Evolutionary conservation across 331 rosid species (phyloP).

Genomic region (Rosa hybrid): DNA sequence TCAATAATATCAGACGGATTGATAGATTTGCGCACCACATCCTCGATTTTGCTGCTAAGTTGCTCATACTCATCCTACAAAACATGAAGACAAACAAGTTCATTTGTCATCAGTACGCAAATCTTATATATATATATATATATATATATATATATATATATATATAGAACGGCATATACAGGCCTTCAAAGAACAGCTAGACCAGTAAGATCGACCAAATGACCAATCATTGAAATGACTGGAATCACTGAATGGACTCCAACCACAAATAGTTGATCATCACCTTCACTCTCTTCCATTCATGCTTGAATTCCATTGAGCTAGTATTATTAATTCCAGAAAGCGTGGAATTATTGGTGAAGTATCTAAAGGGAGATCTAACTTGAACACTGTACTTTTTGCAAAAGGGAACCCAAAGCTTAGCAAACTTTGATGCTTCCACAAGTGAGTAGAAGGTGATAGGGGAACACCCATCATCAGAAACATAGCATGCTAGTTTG

Average conservation of each 20-base stretch:
- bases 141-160: too few relatives aligned
- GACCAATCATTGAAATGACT: not conserved
- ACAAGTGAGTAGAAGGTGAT: conserved; percentile 51
- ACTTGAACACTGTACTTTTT: conserved; percentile 45
- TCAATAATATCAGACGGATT: conserved; percentile 14
- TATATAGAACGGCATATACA: not conserved
- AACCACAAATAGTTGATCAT: conserved; percentile 3
- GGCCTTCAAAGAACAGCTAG: not conserved
- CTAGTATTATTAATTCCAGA: not conserved
- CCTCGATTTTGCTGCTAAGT: conserved; percentile 46
- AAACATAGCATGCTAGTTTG: conserved; percentile 79
- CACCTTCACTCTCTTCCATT: conserved; percentile 53
- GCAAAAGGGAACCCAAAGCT: conserved; percentile 72
- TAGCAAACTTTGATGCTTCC: conserved; percentile 60
- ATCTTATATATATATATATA: not conserved
- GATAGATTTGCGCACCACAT: conserved; percentile 16
- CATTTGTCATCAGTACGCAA: not conserved
- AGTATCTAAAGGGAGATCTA: conserved; percentile 71
- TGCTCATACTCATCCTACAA: conserved; percentile 60
- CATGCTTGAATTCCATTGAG: conserved; percentile 38
- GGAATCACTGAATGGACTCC: not conserved
- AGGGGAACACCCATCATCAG: conserved; percentile 83
- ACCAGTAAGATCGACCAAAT: not conserved
- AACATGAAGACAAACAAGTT: conserved; percentile 11
- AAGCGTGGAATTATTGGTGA: conserved; percentile 14